Evolutionary conservation across 441 rosid genomes (phyloP), one percentile per base, ranked within the genome.

Genomic region (Aleurites moluccanus): DNA sequence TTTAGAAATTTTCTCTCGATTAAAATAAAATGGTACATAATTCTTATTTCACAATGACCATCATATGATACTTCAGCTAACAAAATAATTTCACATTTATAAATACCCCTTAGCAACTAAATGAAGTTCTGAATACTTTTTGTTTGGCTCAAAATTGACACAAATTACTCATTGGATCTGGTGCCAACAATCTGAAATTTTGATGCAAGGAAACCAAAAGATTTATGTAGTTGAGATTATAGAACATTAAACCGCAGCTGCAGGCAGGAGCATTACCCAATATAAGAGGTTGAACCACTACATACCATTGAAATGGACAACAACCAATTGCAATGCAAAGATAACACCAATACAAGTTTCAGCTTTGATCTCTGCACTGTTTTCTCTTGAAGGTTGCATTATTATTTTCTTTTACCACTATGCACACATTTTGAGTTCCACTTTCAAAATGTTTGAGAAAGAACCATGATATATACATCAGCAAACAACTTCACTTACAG

Each of bases 401-500:
- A 10, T 55, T 27, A 18, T 53, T 35, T 67, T 73, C 27, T 72
- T 62, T 63, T 50, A 72, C 42, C 49, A n/a, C 56, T 33, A n/a
- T 27, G 16, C 60, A 56, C 57, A 50, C 49, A 75, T 60, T 66
- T 15, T 16, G 63, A 55, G 67, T 23, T 70, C 42, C 23, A 49
- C 60, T 68, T 64, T 61, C 23, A 60, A 23, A 60, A 56, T 42
- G 65, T 56, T 70, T 1, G 27, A 21, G 21, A 11, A 69, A 64
- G 56, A 55, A 42, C 23, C 63, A 5, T 28, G 20, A 7, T 15
- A 33, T n/a, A 75, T 74, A 11, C 72, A 73, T 66, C n/a, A 25
- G 72, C 49, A 62, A 49, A 77, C 33, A 65, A 73, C 45, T 79
- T 72, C 75, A 83, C 98, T 81, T 80, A 92, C 97, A 73, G 99